Base-by-base conservation (phyloP, 257 asterid species). In the Dorcoceras hygrometricum region DNA sequence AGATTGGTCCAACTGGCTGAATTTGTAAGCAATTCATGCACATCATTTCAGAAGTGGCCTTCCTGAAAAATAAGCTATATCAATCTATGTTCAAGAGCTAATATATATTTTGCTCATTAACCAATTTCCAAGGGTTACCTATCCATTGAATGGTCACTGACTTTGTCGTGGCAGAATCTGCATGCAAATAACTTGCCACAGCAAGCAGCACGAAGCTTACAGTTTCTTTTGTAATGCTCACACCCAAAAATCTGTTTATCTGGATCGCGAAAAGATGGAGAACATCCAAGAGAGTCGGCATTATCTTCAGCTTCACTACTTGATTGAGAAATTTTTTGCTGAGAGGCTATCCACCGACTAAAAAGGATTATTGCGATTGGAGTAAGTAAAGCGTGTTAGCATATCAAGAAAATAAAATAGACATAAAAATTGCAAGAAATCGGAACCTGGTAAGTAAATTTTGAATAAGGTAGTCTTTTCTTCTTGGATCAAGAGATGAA, bases 71-170 rank as follows among this genome's bases (percentile, higher is more conserved):
- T 9, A 34, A 29, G 28, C 53, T 64, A 43, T 7, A 43, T 43
- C 51, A 43, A 43, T 43, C 51, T 43, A 43, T 12, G n/a, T 57
- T 56, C 57, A n/a, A 0, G 19, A 43, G 16, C 51, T 12, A 43
- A 43, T 0, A 43, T 11, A 14, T n/a, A 26, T 6, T 20, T 5
- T 23, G 2, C 29, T 43, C 58, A 25, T 29, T 58, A 25, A 39
- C 32, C 51, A 64, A 62, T 58, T 31, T 28, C n/a, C 14, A 60
- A 57, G 67, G 27, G 61, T 73, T 81, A 90, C 98, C 98, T 83
- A 8, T 93, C 98, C 97, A 93, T 93, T 31, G 98, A 83, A 79
- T 93, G 98, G 83, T 93, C 98, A 65, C 98, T 93, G 73, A 93
- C 89, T 83, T 90, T 88, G 70, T 93, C 98, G 66, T 93, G 98